These are phyloP conservation scores for Penicillium sp. DNA, from an alignment of 2,329 filamentous ascomycete species.

Conservation along the genomic window DNA sequence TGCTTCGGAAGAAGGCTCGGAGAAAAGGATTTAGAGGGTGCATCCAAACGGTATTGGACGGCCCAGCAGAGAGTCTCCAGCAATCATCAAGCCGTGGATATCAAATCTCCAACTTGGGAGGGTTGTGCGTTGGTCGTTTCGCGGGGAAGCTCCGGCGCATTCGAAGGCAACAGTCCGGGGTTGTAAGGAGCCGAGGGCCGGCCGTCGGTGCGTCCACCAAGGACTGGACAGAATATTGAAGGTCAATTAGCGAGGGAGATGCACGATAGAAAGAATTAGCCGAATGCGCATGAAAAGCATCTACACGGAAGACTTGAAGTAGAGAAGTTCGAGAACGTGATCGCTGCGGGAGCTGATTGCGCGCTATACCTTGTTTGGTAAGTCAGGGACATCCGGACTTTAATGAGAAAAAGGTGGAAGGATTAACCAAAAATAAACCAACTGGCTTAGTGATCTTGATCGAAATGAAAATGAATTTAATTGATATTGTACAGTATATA, in stretches of 20 bases:
- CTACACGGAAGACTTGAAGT: slow-evolving; percentile 10
- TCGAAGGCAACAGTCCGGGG: slow-evolving; percentile 21
- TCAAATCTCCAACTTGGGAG: slow-evolving; percentile 20
- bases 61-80: slow-evolving; percentile 33
- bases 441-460: neutral
- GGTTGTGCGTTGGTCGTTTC: slow-evolving; percentile 28
- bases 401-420: neutral
- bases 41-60: slow-evolving; percentile 66
- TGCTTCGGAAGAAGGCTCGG: slow-evolving; percentile 97
- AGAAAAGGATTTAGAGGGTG: slow-evolving; percentile 99
- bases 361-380: slow-evolving; percentile 34
- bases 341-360: slow-evolving; percentile 29
- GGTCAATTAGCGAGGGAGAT: slow-evolving; percentile 2
- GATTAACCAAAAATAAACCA: neutral
- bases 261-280: slow-evolving; percentile 1
- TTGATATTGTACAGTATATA: slow-evolving; percentile 25
- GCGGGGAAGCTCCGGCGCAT: slow-evolving; percentile 36
- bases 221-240: neutral
- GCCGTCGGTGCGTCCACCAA: neutral
- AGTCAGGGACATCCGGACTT: slow-evolving; percentile 1
- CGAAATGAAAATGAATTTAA: neutral
- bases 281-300: slow-evolving; percentile 4
- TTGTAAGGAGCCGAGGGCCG: neutral
- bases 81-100: slow-evolving; percentile 40
- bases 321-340: slow-evolving; percentile 28